phyloP scores from a whole-genome alignment of 1,284 basidiomycete species.

The Rhodotorula sp. region DNA sequence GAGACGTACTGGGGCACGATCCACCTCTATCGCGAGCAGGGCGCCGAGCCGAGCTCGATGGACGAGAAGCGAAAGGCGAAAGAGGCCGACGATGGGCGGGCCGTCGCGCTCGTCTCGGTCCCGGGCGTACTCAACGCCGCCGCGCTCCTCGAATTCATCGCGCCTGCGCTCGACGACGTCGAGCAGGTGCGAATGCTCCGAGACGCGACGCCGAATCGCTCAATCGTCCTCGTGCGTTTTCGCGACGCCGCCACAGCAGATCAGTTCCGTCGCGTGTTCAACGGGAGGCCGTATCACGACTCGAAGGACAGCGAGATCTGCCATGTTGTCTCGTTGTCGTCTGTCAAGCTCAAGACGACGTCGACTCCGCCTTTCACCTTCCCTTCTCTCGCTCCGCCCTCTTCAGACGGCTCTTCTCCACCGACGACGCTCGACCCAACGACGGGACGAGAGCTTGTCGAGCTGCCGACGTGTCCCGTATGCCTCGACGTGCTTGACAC shows the following conservation, averaged over 20 bases:
- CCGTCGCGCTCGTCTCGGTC: slow-evolving; percentile 85
- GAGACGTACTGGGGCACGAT: slow-evolving; percentile 53
- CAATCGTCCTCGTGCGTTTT: slow-evolving; percentile 88
- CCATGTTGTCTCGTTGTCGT: slow-evolving; percentile 72
- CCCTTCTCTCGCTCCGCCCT: slow-evolving; percentile 51
- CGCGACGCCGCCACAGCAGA: slow-evolving; percentile 69
- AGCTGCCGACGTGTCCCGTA: slow-evolving; percentile 95
- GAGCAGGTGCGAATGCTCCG: slow-evolving; percentile 85
- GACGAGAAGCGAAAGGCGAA: slow-evolving; percentile 44
- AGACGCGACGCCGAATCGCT: slow-evolving; percentile 76
- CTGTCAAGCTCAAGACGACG: slow-evolving; percentile 71
- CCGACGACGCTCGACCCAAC: slow-evolving; percentile 34
- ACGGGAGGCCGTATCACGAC: slow-evolving; percentile 80
- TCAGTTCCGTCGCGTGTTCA: slow-evolving; percentile 86
- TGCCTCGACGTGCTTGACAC: slow-evolving; percentile 96
- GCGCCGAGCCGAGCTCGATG: slow-evolving; percentile 45
- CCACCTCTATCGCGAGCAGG: slow-evolving; percentile 54
- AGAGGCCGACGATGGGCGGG: slow-evolving; percentile 57
- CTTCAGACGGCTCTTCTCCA: slow-evolving; percentile 19
- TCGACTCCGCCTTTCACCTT: slow-evolving; percentile 64
- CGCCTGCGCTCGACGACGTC: slow-evolving; percentile 81
- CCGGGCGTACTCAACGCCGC: slow-evolving; percentile 91
- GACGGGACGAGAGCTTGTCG: slow-evolving; percentile 55
- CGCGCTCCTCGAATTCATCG: slow-evolving; percentile 86
- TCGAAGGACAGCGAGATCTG: slow-evolving; percentile 79